Conservation (phyloP, 2,329 filamentous ascomycete species). For the Penicillium sclerotigenum region DNA sequence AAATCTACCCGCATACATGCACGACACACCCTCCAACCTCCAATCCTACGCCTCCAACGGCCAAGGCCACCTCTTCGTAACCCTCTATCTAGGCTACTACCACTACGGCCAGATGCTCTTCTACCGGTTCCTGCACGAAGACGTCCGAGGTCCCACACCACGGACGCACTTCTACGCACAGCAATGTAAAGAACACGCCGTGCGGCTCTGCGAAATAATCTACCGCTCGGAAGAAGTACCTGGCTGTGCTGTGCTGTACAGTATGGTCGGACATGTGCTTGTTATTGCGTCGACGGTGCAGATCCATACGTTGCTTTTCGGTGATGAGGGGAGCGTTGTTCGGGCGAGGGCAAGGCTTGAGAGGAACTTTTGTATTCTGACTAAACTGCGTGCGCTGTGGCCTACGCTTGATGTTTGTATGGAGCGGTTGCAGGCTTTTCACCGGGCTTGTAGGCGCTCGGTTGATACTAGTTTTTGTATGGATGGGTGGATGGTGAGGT, state of each 20-base stretch:
- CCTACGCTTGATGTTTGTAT: conserved; percentile 41
- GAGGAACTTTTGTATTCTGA: conserved; percentile 48
- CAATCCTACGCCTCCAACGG: conserved; percentile 37
- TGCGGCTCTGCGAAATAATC: conserved; percentile 42
- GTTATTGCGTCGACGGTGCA: conserved; percentile 49
- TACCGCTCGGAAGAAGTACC: conserved; percentile 37
- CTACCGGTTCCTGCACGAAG: conserved; percentile 46
- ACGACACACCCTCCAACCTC: conserved; percentile 43
- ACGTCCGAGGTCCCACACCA: conserved; percentile 16
- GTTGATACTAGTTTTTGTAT: conserved; percentile 41
- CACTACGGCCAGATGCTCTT: conserved; percentile 49
- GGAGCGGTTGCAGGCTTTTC: conserved; percentile 42
- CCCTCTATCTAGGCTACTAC: conserved; percentile 49
- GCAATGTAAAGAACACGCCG: conserved; percentile 43
- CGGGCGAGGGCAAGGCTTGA: conserved; percentile 40
- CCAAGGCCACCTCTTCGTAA: conserved; percentile 45
- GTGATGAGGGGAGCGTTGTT: conserved; percentile 36
- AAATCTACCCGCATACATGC: conserved; percentile 36
- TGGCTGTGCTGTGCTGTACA: conserved; percentile 44
- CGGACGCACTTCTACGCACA: conserved; percentile 32
- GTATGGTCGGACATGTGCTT: conserved; percentile 48
- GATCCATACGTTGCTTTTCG: conserved; percentile 48
- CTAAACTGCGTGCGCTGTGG: conserved; percentile 43
- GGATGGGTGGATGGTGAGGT: conserved; percentile 45
- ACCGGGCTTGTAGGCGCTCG: conserved; percentile 41